Evolutionary conservation across 2,329 filamentous ascomycete species (phyloP).

Genomic region (Arthroderma sp.): DNA sequence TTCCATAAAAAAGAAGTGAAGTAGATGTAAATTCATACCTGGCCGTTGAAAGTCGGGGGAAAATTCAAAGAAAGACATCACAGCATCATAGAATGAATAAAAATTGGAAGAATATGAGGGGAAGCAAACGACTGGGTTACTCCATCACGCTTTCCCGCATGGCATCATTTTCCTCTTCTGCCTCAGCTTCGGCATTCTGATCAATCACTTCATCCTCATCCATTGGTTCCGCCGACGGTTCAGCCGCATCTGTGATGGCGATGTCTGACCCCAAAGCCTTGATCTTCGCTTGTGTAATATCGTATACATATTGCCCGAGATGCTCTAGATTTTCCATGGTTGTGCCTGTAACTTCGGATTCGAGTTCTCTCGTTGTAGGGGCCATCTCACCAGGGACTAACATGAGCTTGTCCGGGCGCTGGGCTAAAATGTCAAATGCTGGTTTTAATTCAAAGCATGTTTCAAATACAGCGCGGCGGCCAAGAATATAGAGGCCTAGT

Average conservation of each 20-base stretch:
- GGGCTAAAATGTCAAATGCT: conserved; percentile 66
- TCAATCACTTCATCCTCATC: conserved; percentile 21
- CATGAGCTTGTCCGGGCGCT: conserved; percentile 66
- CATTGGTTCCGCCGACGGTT: conserved; percentile 13
- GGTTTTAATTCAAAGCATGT: conserved; percentile 74
- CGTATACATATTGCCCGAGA: conserved; percentile 85
- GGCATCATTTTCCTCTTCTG: conserved; percentile 15
- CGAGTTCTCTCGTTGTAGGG: conserved; percentile 47
- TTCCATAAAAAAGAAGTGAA: too few relatives aligned
- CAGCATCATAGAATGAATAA: too few relatives aligned
- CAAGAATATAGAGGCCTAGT: conserved; percentile 82
- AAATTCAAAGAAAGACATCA: too few relatives aligned
- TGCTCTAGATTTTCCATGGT: conserved; percentile 88
- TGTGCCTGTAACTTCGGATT: conserved; percentile 36
- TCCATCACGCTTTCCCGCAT: conserved; percentile 3
- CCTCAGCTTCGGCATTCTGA: conserved; percentile 21
- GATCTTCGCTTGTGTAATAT: conserved; percentile 73
- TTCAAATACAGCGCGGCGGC: conserved; percentile 78
- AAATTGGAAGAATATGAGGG: too few relatives aligned
- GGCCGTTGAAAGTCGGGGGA: too few relatives aligned
- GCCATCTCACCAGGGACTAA: conserved; percentile 80
- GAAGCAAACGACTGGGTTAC: background rate
- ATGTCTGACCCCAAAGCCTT: conserved; percentile 40
- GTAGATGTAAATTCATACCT: too few relatives aligned
- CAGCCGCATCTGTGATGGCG: conserved; percentile 23